These are phyloP conservation scores for Myriosclerotinia scirpicola DNA, from an alignment of 2,329 filamentous ascomycete genomes.

Conservation along the genomic window DNA sequence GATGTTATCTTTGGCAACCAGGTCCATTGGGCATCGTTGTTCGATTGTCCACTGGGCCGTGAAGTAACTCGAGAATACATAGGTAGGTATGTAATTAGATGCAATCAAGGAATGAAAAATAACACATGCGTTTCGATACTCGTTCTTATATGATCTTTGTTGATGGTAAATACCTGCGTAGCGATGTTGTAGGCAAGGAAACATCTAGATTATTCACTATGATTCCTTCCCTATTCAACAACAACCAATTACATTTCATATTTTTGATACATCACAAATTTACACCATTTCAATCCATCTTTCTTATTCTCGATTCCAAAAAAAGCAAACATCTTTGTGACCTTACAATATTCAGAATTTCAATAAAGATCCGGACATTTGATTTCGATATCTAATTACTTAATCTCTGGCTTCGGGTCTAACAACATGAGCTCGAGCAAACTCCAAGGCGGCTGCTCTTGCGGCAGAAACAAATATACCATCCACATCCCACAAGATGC, in stretches of 20 bases:
- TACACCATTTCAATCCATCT: not conserved
- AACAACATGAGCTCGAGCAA: constrained; percentile 11
- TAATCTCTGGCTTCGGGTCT: not conserved
- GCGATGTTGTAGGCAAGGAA: constrained; percentile 12
- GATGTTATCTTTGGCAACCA: not conserved
- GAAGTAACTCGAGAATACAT: not conserved
- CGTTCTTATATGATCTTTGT: not conserved
- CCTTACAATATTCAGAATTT: not conserved
- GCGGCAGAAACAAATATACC: constrained; percentile 80
- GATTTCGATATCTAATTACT: not conserved
- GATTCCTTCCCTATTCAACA: constrained; percentile 14
- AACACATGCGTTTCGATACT: not conserved
- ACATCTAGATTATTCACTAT: constrained; percentile 19
- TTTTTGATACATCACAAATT: not conserved
- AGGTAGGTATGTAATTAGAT: not conserved
- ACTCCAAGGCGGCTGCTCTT: constrained; percentile 70
- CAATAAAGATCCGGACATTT: not conserved
- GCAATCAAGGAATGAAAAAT: not conserved
- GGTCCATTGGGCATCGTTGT: not conserved
- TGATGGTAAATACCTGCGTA: not conserved
- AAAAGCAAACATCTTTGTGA: not conserved
- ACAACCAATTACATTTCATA: constrained; percentile 14
- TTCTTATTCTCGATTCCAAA: not conserved
- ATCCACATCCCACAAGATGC: constrained; percentile 65
- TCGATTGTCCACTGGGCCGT: not conserved